Percentiles rank a stretch among this genome's conserved stretches.
Evolutionary conservation across 176 grass and related monocot genomes (phyloP).

Genomic region (Cenchrus purpureus): DNA sequence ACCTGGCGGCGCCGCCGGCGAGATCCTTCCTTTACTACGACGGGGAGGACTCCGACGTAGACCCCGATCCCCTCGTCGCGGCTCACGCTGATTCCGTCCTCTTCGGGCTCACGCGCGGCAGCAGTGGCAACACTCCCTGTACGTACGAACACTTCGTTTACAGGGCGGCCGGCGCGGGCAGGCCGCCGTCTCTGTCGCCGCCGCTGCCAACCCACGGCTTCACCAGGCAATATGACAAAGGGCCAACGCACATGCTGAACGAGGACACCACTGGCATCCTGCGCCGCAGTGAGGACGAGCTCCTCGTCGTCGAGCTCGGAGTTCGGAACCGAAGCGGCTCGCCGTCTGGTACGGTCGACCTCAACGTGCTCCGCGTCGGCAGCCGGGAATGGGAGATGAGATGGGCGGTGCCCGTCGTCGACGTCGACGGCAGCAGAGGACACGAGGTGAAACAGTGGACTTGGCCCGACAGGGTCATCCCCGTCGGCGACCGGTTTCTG

Average conservation of each 20-base stretch:
- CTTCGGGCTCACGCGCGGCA: not conserved
- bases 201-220: not conserved
- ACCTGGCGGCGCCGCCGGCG: not conserved
- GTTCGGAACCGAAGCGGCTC: rapidly evolving
- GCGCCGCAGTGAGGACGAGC: not conserved
- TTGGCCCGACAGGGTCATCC: not conserved
- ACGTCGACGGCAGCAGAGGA: too few relatives aligned
- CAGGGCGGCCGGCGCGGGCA: not conserved
- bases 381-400: not conserved
- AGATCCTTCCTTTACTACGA: not conserved
- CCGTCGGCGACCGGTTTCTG: not conserved
- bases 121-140: too few relatives aligned
- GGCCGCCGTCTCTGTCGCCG: not conserved
- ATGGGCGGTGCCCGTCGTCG: not conserved
- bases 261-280: not conserved
- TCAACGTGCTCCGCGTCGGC: not conserved
- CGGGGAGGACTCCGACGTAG: too few relatives aligned
- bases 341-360: not conserved
- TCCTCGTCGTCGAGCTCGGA: not conserved
- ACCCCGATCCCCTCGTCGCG: too few relatives aligned
- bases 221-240: too few relatives aligned
- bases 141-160: not conserved
- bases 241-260: not conserved
- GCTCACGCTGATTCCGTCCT: not conserved
- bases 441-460: rapidly evolving